Evolutionary conservation across 2,329 filamentous ascomycete genomes (phyloP).

Genomic region (Nothophoma quercina): DNA sequence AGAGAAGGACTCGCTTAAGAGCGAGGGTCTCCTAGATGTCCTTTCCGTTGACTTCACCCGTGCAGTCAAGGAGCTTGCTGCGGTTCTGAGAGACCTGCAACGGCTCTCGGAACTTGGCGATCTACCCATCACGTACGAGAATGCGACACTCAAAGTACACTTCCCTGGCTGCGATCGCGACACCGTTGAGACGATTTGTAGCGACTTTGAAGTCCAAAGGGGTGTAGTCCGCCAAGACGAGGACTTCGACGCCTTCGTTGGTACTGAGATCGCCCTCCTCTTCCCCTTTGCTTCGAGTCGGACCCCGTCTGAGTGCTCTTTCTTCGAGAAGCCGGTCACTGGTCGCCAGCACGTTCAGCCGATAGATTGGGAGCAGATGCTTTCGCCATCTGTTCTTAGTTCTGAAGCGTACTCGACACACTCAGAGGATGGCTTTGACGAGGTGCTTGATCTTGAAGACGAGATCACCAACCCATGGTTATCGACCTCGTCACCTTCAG

Average conservation of each 20-base stretch:
- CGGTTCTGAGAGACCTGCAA: slow-evolving; percentile 81
- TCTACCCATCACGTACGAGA: slow-evolving; percentile 77
- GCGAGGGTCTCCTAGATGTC: slow-evolving; percentile 82
- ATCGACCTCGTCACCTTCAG: slow-evolving; percentile 56
- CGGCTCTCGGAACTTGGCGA: slow-evolving; percentile 80
- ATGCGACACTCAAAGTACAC: slow-evolving; percentile 75
- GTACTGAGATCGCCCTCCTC: slow-evolving; percentile 75
- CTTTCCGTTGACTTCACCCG: slow-evolving; percentile 89
- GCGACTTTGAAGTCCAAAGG: slow-evolving; percentile 83
- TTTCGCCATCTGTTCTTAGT: slow-evolving; percentile 53
- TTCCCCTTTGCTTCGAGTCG: slow-evolving; percentile 84
- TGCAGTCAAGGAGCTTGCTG: slow-evolving; percentile 81
- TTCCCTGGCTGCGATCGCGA: slow-evolving; percentile 90
- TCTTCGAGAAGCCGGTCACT: slow-evolving; percentile 53
- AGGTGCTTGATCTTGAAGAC: slow-evolving; percentile 51
- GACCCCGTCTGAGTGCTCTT: slow-evolving; percentile 56
- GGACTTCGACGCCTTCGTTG: slow-evolving; percentile 72
- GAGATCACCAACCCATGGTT: slow-evolving; percentile 62
- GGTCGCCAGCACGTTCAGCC: slow-evolving; percentile 47
- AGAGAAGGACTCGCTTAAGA: slow-evolving; percentile 71
- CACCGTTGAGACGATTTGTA: slow-evolving; percentile 82
- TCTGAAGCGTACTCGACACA: slow-evolving; percentile 49
- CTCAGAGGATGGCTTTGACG: slow-evolving; percentile 48
- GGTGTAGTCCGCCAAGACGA: slow-evolving; percentile 82
- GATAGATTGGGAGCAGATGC: slow-evolving; percentile 65